Conservation (phyloP, 1,139 yeast species). For the Kodamaea arcana region DNA sequence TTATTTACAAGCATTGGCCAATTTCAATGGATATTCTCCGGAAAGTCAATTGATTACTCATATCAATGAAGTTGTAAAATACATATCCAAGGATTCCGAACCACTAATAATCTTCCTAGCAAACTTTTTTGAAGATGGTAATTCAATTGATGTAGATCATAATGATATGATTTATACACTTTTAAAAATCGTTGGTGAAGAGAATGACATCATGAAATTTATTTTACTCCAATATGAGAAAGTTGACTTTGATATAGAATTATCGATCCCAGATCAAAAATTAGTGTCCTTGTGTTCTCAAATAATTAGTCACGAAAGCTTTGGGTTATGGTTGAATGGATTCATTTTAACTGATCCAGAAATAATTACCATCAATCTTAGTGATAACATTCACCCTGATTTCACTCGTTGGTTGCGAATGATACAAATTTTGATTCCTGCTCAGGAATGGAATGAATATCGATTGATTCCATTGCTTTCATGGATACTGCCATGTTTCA, state of each 20-base stretch:
- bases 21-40: constrained; percentile 6
- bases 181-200: constrained; percentile 3
- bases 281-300: constrained; percentile 7
- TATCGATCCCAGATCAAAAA: constrained; percentile 3
- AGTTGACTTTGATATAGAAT: constrained; percentile 8
- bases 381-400: constrained; percentile 6
- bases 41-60: background rate
- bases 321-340: constrained; percentile 11
- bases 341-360: constrained; percentile 1
- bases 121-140: constrained; percentile 3
- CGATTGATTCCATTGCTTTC: constrained; percentile 49
- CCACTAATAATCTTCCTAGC: constrained; percentile 7
- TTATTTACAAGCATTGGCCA: constrained; percentile 12
- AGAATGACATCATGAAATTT: constrained; percentile 7
- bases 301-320: constrained; percentile 15
- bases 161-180: constrained; percentile 8
- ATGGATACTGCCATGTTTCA: constrained; percentile 49
- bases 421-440: constrained; percentile 43
- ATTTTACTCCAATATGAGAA: constrained; percentile 6
- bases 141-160: constrained; percentile 9
- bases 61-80: background rate
- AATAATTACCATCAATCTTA: constrained; percentile 1
- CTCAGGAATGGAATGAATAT: constrained; percentile 50
- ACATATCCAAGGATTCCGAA: background rate
- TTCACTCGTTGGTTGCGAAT: constrained; percentile 20